Evolutionary conservation across 345 rosid species (phyloP).

Genomic region (Eucalyptus erythrocorys): DNA sequence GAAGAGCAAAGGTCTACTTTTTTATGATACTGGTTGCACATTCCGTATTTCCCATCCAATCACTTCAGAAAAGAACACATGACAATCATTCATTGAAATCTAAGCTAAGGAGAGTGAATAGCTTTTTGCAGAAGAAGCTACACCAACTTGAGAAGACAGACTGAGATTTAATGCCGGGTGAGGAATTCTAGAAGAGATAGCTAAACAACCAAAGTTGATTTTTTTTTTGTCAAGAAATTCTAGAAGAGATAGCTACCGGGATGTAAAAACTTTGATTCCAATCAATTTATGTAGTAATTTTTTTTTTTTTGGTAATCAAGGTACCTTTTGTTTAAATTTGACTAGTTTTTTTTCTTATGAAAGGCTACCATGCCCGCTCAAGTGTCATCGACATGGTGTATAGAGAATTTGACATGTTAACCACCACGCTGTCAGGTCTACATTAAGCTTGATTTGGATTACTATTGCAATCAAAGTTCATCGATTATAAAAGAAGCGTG

Average conservation of each 20-base stretch:
- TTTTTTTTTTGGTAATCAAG: background rate
- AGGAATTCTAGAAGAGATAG: background rate
- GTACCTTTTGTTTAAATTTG: background rate
- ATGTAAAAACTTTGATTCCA: background rate
- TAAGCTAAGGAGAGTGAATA: background rate
- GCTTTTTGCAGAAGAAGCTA: background rate
- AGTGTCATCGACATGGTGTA: background rate
- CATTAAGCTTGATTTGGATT: background rate
- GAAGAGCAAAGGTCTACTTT: background rate
- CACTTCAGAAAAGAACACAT: background rate
- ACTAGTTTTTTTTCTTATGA: background rate
- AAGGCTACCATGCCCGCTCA: background rate
- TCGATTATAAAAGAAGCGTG: accelerated
- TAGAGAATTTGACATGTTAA: background rate
- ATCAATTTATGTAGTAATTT: background rate
- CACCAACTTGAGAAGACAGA: background rate
- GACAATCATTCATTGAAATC: background rate
- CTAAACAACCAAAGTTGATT: background rate
- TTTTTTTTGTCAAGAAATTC: background rate
- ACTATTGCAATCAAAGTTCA: background rate
- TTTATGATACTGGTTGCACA: background rate
- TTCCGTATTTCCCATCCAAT: background rate
- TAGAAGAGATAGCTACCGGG: background rate
- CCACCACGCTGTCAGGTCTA: background rate
- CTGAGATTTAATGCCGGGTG: background rate